A percentile compares a stretch with the other conserved stretches of the same genome.
Evolutionary conservation across 2,329 filamentous ascomycete genomes (phyloP).

Genomic region (Trichoderma endophyticum): DNA sequence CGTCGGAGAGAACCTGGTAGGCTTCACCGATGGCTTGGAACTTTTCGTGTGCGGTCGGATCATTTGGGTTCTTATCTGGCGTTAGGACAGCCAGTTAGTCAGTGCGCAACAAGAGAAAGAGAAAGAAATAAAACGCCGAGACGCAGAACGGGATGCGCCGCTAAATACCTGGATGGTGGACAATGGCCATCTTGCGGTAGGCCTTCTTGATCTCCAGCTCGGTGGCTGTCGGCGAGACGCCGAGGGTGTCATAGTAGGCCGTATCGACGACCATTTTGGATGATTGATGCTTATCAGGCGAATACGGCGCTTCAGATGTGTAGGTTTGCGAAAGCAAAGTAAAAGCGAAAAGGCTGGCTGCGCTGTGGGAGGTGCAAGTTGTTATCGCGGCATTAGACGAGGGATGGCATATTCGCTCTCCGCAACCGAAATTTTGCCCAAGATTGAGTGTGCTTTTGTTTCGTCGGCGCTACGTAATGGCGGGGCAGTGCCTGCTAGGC

Average conservation of each 20-base stretch:
- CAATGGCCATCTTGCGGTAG: conserved; percentile 90
- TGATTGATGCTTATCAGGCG: not conserved
- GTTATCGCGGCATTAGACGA: not conserved
- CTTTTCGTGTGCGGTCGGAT: conserved; percentile 87
- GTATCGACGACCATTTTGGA: conserved; percentile 80
- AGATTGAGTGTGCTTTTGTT: not conserved
- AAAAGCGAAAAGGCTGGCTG: not conserved
- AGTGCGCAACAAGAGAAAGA: not conserved
- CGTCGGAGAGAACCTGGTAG: conserved; percentile 80
- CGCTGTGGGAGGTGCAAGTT: not conserved
- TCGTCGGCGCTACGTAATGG: conserved; percentile 33
- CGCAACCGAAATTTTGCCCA: conserved; percentile 19
- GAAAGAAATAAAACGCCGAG: not conserved
- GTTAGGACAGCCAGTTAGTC: not conserved
- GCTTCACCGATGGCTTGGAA: conserved; percentile 83
- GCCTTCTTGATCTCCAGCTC: conserved; percentile 97
- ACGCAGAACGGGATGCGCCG: conserved; percentile 1
- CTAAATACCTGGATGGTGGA: conserved; percentile 75
- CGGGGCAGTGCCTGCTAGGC: conserved; percentile 30
- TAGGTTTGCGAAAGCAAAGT: not conserved
- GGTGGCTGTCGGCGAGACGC: conserved; percentile 78
- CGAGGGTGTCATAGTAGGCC: conserved; percentile 81
- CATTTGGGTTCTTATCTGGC: conserved; percentile 93
- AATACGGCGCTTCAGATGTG: not conserved
- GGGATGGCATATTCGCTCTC: conserved; percentile 17